phyloP scores from a whole-genome alignment of 441 rosid genomes.

The Erodium trifolium region DNA sequence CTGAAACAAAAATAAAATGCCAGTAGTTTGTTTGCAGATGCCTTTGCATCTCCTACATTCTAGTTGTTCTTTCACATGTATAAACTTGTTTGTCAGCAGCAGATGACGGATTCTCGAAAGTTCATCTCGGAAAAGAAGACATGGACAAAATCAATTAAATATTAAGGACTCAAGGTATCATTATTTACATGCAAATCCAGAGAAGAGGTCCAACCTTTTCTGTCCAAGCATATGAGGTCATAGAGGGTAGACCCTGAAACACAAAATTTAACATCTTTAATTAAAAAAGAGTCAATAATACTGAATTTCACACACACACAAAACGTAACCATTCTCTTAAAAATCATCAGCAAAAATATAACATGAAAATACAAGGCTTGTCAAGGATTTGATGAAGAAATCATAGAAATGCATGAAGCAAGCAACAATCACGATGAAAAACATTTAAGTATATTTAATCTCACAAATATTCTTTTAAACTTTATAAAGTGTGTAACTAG shows the following conservation, averaged over 20 bases:
- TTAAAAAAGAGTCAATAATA: slow-evolving; percentile 7
- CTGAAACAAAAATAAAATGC: no score
- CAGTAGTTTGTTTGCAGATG: no score
- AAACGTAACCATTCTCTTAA: no score
- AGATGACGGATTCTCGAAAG: background rate
- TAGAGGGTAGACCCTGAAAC: slow-evolving; percentile 43
- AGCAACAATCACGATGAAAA: background rate
- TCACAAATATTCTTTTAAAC: background rate
- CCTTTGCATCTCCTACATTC: no score
- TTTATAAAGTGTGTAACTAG: background rate
- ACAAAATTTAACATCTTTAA: slow-evolving; percentile 18
- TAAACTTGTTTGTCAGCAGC: no score
- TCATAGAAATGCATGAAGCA: no score
- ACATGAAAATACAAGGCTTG: background rate
- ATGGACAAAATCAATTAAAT: slow-evolving; percentile 6
- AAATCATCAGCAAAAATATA: background rate
- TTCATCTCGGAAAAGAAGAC: background rate
- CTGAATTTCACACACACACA: background rate
- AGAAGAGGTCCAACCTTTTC: slow-evolving; percentile 24
- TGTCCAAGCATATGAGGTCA: slow-evolving; percentile 46
- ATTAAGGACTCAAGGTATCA: slow-evolving; percentile 31
- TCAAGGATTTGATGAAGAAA: background rate
- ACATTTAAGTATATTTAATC: background rate
- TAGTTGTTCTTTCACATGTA: no score
- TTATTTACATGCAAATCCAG: slow-evolving; percentile 32